Percentiles rank a stretch among this genome's conserved stretches.
These are phyloP conservation scores for Triticum urartu DNA, from an alignment of 176 grass and related monocot genomes.

Conservation along the genomic window DNA sequence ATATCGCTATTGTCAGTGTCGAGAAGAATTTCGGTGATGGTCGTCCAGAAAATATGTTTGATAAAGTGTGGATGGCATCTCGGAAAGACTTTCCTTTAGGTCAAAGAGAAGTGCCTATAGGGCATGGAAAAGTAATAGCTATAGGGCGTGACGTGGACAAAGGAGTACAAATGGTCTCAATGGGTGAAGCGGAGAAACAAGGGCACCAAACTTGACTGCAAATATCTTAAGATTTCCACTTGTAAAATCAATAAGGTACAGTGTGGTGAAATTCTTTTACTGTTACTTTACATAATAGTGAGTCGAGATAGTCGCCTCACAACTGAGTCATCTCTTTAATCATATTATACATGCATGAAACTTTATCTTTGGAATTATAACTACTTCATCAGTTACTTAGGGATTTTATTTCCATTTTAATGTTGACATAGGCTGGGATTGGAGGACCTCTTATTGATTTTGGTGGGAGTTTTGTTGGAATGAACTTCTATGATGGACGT, in stretches of 20 bases:
- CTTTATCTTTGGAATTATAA: not conserved
- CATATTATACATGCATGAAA: not conserved
- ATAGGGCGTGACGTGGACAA: not conserved
- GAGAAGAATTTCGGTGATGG: not conserved
- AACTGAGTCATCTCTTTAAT: not conserved
- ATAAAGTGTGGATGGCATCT: not conserved
- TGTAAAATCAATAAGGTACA: constrained; percentile 30
- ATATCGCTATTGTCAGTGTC: constrained; percentile 26
- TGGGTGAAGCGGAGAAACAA: not conserved
- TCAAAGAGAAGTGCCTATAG: too few species aligned
- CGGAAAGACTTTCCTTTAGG: too few species aligned
- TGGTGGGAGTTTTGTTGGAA: constrained; percentile 15
- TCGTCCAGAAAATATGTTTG: not conserved
- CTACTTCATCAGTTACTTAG: not conserved
- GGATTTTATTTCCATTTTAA: not conserved
- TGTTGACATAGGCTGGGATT: not conserved
- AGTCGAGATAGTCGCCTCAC: not conserved
- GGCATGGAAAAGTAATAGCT: not conserved
- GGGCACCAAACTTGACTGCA: constrained; percentile 6
- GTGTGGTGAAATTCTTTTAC: not conserved
- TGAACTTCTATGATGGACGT: constrained; percentile 26
- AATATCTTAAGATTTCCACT: not conserved
- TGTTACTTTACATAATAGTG: not conserved
- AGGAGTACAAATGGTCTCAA: constrained; percentile 5
- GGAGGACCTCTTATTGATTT: constrained; percentile 16